Evolutionary conservation across 1,284 basidiomycete genomes (phyloP), one percentile per base, ranked within the genome.

Genomic region (Fomes fomentarius): DNA sequence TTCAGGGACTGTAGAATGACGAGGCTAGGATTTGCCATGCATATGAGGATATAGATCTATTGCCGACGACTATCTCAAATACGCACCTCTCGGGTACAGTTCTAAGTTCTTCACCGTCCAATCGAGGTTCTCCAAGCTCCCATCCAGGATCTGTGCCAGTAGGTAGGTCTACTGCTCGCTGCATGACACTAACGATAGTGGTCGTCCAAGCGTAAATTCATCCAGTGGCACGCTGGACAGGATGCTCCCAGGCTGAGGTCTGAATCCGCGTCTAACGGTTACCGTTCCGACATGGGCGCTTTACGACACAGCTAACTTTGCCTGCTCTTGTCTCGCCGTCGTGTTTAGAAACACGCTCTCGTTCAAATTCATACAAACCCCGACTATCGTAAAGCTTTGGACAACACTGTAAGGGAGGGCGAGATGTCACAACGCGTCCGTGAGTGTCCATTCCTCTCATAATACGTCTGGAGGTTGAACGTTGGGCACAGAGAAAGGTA

Each of bases 361-460:
- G n/a, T n/a, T n/a, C n/a, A n/a, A n/a, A n/a, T n/a, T n/a, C n/a
- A n/a, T n/a, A n/a, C n/a, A n/a, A n/a, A n/a, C n/a, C n/a, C n/a
- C n/a, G n/a, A n/a, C 12, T n/a, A 12, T 26, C 31, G 26, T 15
- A 21, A 19, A 19, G 12, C 14, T 28, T n/a, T 7, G 12, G n/a
- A n/a, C n/a, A n/a, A n/a, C n/a, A n/a, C n/a, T n/a, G n/a, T n/a
- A n/a, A n/a, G n/a, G n/a, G n/a, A n/a, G n/a, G n/a, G n/a, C 3
- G 15, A 6, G 17, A 91, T 90, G 89, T 87, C 84, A 38, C 87
- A 82, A 58, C 83, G 89, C 68, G 88, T 91, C 69, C 88, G 89
- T 91, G 66, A 80, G 88, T 81, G n/a, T 5, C 3, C 21, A 47
- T 4, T 31, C 28, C 6, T 46, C 53, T 49, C 51, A n/a, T 15